Base-by-base conservation (phyloP, 2,329 filamentous ascomycete species). In the Colletotrichum destructivum region DNA sequence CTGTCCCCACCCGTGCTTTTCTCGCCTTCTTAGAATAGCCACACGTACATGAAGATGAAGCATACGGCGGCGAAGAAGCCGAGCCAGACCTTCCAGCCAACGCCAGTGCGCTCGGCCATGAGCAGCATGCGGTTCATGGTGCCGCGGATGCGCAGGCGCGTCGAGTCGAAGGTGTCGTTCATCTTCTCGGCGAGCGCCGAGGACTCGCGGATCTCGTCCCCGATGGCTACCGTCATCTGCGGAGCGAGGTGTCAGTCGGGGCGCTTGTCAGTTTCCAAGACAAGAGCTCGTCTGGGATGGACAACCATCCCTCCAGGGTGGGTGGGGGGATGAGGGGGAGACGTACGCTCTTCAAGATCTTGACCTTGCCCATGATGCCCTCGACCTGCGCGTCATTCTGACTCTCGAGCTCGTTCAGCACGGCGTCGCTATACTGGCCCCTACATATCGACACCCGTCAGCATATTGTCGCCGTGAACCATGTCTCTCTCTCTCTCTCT, bases 71-170 rank as follows among this genome's bases (percentile, higher is more conserved):
- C 87, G 81, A 99, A 98, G 83, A 99, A 99, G 54, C 86, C 88
- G 62, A 98, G 81, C 96, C 96, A 99, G 69, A 95, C 93, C 83
- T 90, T 96, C 96, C 96, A 99, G 78, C 95, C 92, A 12, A 99
- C 92, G n/a, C 96, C 96, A 2, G 95, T 97, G 77, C 91, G 88
- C 84, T 98, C 90, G 5, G 96, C 96, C 96, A 99, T 99, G 65
- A 96, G 81, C 75, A 98, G 84, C 96, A 99, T 99, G 71, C 95
- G 88, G 80, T 94, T 98, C 96, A 99, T 98, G 21, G 97, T 98
- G 65, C 96, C 95, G 55, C 92, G 89, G 73, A 99, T 85, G 74
- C 93, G 90, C 63, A 95, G 84, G 44, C 95, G 87, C 64, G 96
- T 97, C 77, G 89, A 91, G 80, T 98, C 96, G 80, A 98, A 99